phyloP scores from a whole-genome alignment of 441 rosid genomes.

The Brassica hybrid region DNA sequence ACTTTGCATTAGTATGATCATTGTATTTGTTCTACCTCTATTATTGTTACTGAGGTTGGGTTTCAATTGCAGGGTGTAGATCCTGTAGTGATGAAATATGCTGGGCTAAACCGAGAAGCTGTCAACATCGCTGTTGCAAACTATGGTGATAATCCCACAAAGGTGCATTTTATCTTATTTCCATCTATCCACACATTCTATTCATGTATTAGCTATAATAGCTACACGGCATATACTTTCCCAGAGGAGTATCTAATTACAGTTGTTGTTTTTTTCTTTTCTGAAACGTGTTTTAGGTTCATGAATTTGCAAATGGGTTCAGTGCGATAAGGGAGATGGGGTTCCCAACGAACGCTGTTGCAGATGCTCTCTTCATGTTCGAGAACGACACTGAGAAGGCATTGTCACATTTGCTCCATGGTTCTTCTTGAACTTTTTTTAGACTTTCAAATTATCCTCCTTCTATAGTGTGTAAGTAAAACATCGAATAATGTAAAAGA shows the following conservation, averaged over 20 bases:
- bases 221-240: not conserved
- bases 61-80: conserved; percentile 58
- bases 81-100: conserved; percentile 74
- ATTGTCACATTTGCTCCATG: conserved; percentile 69
- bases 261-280: not conserved
- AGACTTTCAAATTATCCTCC: not conserved
- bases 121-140: conserved; percentile 79
- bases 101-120: conserved; percentile 57
- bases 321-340: conserved; percentile 78
- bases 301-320: conserved; percentile 69
- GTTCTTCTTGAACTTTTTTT: conserved; percentile 41
- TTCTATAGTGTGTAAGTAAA: conserved; percentile 17
- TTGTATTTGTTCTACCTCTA: not conserved
- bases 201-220: not conserved
- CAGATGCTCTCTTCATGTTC: conserved; percentile 67
- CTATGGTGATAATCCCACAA: conserved; percentile 86
- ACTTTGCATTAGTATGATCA: conserved; percentile 5
- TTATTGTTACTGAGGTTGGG: not conserved
- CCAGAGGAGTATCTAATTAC: too few species aligned
- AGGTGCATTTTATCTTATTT: conserved; percentile 49
- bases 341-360: conserved; percentile 68
- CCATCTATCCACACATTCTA: not conserved
- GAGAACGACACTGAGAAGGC: conserved; percentile 83
- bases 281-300: conserved; percentile 55
- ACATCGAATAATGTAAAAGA: not conserved